These are phyloP conservation scores for Scheffersomyces illinoinensis DNA, from an alignment of 1,139 yeast genomes.

Conservation along the genomic window DNA sequence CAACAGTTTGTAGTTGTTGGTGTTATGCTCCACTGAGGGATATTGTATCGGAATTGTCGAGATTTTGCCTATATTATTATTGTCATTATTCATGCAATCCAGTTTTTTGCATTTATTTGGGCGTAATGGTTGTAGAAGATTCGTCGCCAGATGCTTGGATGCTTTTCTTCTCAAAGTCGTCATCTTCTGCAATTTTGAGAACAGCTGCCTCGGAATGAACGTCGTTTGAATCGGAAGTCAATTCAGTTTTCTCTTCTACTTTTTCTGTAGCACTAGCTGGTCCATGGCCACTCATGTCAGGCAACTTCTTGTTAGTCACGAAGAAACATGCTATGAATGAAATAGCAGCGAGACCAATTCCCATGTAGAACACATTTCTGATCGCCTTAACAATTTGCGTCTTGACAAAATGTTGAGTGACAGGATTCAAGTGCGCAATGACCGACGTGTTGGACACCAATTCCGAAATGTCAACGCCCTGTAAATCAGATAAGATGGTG, in stretches of 20 bases:
- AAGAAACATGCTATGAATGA: conserved; percentile 32
- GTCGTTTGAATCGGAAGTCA: background rate
- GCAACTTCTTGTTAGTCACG: conserved; percentile 39
- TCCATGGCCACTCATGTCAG: conserved; percentile 13
- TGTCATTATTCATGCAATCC: too few species aligned
- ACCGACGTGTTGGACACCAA: conserved; percentile 6
- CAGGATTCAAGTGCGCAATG: conserved; percentile 16
- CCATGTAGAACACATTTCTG: conserved; percentile 39
- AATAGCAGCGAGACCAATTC: conserved; percentile 32
- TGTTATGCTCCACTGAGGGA: too few species aligned
- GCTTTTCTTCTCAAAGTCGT: background rate
- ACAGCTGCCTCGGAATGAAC: background rate
- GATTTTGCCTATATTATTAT: too few species aligned
- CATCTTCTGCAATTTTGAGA: background rate
- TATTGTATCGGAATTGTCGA: too few species aligned
- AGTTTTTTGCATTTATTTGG: too few species aligned
- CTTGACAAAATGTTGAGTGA: conserved; percentile 20
- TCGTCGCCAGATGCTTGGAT: too few species aligned
- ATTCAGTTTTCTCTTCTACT: background rate
- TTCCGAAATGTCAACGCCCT: background rate
- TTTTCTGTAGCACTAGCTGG: background rate
- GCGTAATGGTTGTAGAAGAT: too few species aligned
- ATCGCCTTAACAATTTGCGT: conserved; percentile 38
- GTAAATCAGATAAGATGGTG: conserved; percentile 16
- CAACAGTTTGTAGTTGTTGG: background rate